Evolutionary conservation across 805 yeast species (phyloP).

Genomic region (Scheffersomyces coipomensis): DNA sequence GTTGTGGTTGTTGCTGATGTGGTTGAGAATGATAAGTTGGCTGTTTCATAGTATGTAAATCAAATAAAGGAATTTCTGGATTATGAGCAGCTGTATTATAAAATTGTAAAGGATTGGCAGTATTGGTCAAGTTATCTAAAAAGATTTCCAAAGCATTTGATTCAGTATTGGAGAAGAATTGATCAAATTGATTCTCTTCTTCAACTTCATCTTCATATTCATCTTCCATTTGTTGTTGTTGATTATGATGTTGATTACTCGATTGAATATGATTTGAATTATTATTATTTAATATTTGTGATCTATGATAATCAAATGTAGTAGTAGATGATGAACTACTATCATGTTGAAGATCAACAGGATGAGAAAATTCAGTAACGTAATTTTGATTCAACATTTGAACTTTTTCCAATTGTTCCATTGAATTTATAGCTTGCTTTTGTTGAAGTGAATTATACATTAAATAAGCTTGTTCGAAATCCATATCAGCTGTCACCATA

Average conservation of each 20-base stretch:
- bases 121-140: constrained; percentile 37
- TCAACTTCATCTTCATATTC: constrained; percentile 6
- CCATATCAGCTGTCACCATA: constrained; percentile 40
- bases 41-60: constrained; percentile 30
- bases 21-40: neutral
- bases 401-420: constrained; percentile 38
- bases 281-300: neutral
- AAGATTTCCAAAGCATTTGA: constrained; percentile 39
- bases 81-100: constrained; percentile 15
- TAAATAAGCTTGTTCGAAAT: constrained; percentile 44
- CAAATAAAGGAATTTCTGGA: constrained; percentile 14
- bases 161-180: constrained; percentile 35
- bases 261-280: neutral
- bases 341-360: neutral
- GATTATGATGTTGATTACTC: neutral
- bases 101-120: constrained; percentile 28
- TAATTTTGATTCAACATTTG: constrained; percentile 26
- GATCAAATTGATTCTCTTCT: constrained; percentile 29
- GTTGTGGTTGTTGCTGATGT: neutral
- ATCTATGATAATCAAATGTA: constrained; percentile 2
- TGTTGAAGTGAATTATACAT: constrained; percentile 40
- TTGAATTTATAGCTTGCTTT: constrained; percentile 29
- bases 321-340: neutral
- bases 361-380: constrained; percentile 3
- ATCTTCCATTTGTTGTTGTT: constrained; percentile 1